Base-by-base conservation (phyloP, 768 basidiomycete species). In the Phylloporus rhodoxanthus region DNA sequence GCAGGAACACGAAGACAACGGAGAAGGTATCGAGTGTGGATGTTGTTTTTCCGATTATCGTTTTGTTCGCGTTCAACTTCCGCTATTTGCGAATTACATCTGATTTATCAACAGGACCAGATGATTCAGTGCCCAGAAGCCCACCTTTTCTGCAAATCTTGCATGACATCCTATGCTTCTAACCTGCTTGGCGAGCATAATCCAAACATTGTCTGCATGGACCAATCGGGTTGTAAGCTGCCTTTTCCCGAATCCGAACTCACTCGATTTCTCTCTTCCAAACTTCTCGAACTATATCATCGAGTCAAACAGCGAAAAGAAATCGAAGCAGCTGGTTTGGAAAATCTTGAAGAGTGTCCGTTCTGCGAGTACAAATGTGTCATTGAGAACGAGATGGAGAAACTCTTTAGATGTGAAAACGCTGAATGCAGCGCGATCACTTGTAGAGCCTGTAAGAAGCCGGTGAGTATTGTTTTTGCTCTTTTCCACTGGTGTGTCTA, bases 51-150 rank as follows among this genome's bases (percentile, higher is more conserved):
- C 78, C 4, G 73, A 69, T 10, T 88, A 83, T 53, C 65, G 82
- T 4, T 85, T 87, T 67, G 88, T 90, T 64, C 49, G 87, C 71
- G 34, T 38, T 25, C 23, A 14, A 10, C 8, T 43, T 21, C 30
- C 32, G 29, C 25, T 44, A 51, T 29, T 37, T 46, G 25, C 25
- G 15, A 49, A 17, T 8, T 9, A 20, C 14, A 14, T 8, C 41
- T 46, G 30, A 59, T 37, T 10, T 36, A 32, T 46, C 41, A 23
- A 19, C 59, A 94, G 90, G 78, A 80, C 34, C 81, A 86, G 57
- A 87, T 93, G 84, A 75, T 89, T 2, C 91, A 94, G 68, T 95
- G 92, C 58, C 82, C 87, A 0, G 91, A 93, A 48, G 82, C 85
- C 0, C 92, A 96, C 63, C 78, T 92, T 2, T 96, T 95, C 70